phyloP scores from a whole-genome alignment of 148 eudicot species.

The Arbutus unedo region DNA sequence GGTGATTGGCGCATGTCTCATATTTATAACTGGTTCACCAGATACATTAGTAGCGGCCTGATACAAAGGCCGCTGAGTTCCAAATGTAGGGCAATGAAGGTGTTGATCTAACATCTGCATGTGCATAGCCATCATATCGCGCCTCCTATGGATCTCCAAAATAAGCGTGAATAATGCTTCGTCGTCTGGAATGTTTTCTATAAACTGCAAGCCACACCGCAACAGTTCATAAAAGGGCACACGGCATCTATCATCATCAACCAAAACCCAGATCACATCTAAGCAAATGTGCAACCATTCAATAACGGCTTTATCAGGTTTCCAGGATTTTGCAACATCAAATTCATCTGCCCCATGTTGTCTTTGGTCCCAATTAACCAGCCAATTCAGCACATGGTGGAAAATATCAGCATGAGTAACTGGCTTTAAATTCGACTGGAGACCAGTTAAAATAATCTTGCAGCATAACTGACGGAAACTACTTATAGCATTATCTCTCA shows the following conservation, averaged over 20 bases:
- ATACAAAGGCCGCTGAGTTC: conserved; percentile 74
- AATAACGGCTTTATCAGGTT: conserved; percentile 61
- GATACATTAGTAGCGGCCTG: conserved; percentile 63
- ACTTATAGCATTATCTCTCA: conserved; percentile 69
- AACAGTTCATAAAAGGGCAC: conserved; percentile 91
- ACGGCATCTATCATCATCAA: conserved; percentile 84
- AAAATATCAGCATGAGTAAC: conserved; percentile 78
- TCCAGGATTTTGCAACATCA: conserved; percentile 55
- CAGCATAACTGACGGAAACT: conserved; percentile 85
- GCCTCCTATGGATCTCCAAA: conserved; percentile 87
- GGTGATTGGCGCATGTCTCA: conserved; percentile 89
- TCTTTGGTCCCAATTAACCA: conserved; percentile 86
- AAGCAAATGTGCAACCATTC: conserved; percentile 91
- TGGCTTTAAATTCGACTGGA: conserved; percentile 72
- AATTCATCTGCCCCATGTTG: conserved; percentile 57
- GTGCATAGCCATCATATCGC: conserved; percentile 97
- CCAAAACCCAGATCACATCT: conserved; percentile 91
- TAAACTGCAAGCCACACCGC: conserved; percentile 82
- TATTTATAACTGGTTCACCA: conserved; percentile 59
- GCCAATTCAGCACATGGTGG: conserved; percentile 78
- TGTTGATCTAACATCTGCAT: conserved; percentile 99
- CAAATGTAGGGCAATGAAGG: conserved; percentile 96
- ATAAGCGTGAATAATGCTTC: conserved; percentile 88
- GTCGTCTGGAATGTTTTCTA: conserved; percentile 92
- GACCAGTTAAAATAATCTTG: conserved; percentile 70